Evolutionary conservation across 305 asterid genomes (phyloP).

Genomic region (Solanum aculeatissimum): DNA sequence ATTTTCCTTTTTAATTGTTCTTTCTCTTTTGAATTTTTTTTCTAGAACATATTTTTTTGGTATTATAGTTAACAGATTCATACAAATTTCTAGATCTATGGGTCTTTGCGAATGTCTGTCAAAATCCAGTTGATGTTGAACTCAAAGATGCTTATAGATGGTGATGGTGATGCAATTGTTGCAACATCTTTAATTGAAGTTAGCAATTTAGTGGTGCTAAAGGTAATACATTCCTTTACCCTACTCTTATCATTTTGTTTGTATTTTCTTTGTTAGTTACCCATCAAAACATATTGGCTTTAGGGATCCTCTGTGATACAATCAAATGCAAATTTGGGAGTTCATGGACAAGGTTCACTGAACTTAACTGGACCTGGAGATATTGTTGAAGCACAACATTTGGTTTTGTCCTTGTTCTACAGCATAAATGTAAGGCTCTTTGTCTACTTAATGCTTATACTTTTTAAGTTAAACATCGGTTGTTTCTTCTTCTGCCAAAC

Average conservation of each 20-base stretch:
- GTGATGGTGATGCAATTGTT: slow-evolving; percentile 62
- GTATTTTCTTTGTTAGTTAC: background rate
- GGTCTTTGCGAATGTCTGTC: slow-evolving; percentile 89
- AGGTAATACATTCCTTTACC: slow-evolving; percentile 30
- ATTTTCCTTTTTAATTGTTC: background rate
- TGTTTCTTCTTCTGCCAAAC: slow-evolving; percentile 2
- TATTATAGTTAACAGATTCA: background rate
- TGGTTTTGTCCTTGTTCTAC: slow-evolving; percentile 80
- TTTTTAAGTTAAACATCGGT: background rate
- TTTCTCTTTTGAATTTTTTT: background rate
- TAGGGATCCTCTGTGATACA: slow-evolving; percentile 86
- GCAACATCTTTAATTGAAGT: slow-evolving; percentile 86
- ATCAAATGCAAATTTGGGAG: slow-evolving; percentile 84
- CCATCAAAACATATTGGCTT: background rate
- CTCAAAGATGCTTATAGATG: slow-evolving; percentile 65
- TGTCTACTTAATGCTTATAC: background rate
- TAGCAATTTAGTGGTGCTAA: slow-evolving; percentile 88
- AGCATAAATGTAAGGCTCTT: slow-evolving; percentile 61
- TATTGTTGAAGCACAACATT: slow-evolving; percentile 82
- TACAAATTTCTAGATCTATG: slow-evolving; percentile 53
- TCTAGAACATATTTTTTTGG: background rate
- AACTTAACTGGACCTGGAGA: slow-evolving; percentile 86
- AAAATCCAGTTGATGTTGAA: slow-evolving; percentile 88
- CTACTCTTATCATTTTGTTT: background rate
- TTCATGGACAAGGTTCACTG: slow-evolving; percentile 90